A percentile compares a stretch with the other conserved stretches of the same genome.
Conservation (phyloP, 768 basidiomycete species). For the Termitomyces sp. region DNA sequence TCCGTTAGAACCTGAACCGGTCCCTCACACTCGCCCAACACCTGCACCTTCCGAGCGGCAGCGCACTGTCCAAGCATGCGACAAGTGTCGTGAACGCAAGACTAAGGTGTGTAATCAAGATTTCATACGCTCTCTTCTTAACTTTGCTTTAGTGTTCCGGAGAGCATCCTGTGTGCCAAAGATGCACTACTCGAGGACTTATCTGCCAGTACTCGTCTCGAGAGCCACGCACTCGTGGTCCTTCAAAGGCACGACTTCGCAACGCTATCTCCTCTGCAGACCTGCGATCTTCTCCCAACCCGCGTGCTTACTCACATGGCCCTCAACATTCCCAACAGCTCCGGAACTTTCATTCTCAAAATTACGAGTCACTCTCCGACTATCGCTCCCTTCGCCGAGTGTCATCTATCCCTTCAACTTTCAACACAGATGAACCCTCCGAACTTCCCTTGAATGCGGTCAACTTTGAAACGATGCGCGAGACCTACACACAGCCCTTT, state of each 20-base stretch:
- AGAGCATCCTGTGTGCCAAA: conserved; percentile 45
- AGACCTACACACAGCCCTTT: conserved; percentile 4
- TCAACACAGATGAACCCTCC: conserved; percentile 2
- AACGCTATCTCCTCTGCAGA: conserved; percentile 21
- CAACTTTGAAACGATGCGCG: conserved; percentile 5
- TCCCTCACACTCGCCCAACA: conserved; percentile 6
- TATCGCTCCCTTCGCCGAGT: conserved; percentile 11
- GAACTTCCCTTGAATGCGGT: not conserved
- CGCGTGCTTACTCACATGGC: conserved; percentile 4
- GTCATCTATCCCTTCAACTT: conserved; percentile 12
- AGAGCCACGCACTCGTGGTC: conserved; percentile 28
- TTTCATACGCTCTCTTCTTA: not conserved
- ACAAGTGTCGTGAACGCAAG: conserved; percentile 52
- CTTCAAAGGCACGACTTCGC: conserved; percentile 23
- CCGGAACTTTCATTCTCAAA: conserved; percentile 3
- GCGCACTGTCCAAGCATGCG: conserved; percentile 48
- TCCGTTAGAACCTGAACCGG: conserved; percentile 12
- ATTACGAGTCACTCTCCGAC: conserved; percentile 1
- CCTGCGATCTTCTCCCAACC: conserved; percentile 10
- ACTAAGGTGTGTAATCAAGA: conserved; percentile 36
- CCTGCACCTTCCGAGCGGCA: conserved; percentile 25
- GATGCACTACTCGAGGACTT: conserved; percentile 44
- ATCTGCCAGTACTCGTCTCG: conserved; percentile 43
- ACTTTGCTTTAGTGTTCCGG: conserved; percentile 43
- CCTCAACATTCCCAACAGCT: conserved; percentile 5